Evolutionary conservation across 352 stramenopile species (phyloP).

Genomic region (Blastocystis sp.): DNA sequence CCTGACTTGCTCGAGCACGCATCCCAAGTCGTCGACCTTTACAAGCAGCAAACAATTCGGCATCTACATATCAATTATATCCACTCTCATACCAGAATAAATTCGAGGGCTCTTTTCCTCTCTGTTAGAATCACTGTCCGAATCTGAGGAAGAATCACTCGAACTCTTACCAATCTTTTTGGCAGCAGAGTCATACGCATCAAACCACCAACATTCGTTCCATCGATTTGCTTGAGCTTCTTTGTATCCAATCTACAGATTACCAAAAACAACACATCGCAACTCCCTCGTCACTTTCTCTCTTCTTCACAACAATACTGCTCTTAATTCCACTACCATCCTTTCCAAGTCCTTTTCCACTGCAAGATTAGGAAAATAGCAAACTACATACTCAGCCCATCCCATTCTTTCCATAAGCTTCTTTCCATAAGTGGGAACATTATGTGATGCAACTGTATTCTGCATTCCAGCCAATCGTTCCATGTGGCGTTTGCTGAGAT

Average conservation of each 20-base stretch:
- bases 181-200: slow-evolving; percentile 47
- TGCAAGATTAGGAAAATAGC: background rate
- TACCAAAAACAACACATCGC: background rate
- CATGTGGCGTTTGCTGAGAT: slow-evolving; percentile 45
- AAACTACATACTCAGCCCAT: slow-evolving; percentile 30
- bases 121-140: slow-evolving; percentile 25
- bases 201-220: slow-evolving; percentile 48
- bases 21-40: slow-evolving; percentile 50
- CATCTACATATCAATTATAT: background rate
- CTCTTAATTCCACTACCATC: slow-evolving; percentile 52
- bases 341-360: slow-evolving; percentile 46
- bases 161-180: slow-evolving; percentile 44
- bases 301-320: slow-evolving; percentile 60
- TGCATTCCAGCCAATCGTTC: slow-evolving; percentile 33
- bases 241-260: slow-evolving; percentile 35
- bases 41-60: slow-evolving; percentile 55
- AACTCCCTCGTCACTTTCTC: slow-evolving; percentile 31
- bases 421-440: slow-evolving; percentile 33
- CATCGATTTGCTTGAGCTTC: slow-evolving; percentile 30
- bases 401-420: slow-evolving; percentile 56
- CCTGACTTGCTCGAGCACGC: slow-evolving; percentile 32
- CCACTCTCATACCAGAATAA: slow-evolving; percentile 4
- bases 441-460: background rate
- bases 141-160: background rate
- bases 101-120: background rate